These are phyloP conservation scores for Rhodotorula sp. DNA, from an alignment of 1,284 basidiomycete species.

Conservation along the genomic window DNA sequence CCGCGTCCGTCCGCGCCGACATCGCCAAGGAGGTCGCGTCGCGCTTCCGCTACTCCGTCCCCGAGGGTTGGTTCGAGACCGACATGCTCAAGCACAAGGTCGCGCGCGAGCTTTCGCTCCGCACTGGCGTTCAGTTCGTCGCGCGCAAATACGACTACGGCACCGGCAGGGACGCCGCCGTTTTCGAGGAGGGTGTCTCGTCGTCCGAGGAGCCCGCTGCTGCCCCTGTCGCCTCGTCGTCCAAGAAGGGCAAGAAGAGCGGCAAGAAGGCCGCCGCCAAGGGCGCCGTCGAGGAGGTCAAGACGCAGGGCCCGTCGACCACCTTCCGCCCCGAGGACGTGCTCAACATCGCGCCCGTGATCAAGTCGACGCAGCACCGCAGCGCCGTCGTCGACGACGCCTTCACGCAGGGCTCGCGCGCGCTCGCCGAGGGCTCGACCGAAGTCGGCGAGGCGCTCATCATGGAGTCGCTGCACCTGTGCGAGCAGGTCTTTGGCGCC, in stretches of 20 bases:
- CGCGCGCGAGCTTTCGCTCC: conserved; percentile 57
- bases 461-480: conserved; percentile 59
- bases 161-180: conserved; percentile 14
- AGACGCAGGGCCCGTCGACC: conserved; percentile 42
- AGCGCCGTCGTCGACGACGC: conserved; percentile 59
- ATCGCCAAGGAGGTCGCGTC: conserved; percentile 53
- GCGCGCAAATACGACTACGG: conserved; percentile 57
- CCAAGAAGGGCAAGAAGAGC: conserved; percentile 40
- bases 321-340: conserved; percentile 59
- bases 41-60: conserved; percentile 57
- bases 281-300: conserved; percentile 39
- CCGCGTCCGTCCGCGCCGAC: conserved; percentile 53
- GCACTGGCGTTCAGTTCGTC: conserved; percentile 59
- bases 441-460: conserved; percentile 58
- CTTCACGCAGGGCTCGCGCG: conserved; percentile 57
- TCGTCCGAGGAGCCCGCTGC: conserved; percentile 5
- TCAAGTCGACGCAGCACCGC: conserved; percentile 56
- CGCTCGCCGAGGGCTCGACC: conserved; percentile 57
- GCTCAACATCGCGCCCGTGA: conserved; percentile 57
- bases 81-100: conserved; percentile 50
- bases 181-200: conserved; percentile 25
- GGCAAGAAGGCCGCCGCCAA: conserved; percentile 51
- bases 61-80: conserved; percentile 50
- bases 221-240: conserved; percentile 1
- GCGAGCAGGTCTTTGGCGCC: conserved; percentile 61